Base-by-base conservation (phyloP, 257 asterid species). In the Scutellaria galericulata region DNA sequence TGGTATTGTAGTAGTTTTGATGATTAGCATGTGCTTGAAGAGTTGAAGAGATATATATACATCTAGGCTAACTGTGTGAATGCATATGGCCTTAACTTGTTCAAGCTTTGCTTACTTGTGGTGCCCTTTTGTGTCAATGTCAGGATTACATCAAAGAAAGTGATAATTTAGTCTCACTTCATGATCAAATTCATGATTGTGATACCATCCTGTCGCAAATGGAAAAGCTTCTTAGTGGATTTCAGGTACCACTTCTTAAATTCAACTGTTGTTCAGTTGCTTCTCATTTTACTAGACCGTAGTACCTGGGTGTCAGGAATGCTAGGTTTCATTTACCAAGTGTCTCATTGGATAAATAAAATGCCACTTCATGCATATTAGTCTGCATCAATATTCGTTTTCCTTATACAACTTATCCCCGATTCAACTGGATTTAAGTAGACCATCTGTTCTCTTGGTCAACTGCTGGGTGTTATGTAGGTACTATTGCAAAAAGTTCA, bases 71-170 rank as follows among this genome's bases (percentile, higher is more conserved):
- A 31, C 57, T 66, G 41, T 61, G 46, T 75, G 57, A 37, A 44
- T 35, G 55, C 64, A 20, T 58, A 8, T 9, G 40, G 9, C 47
- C 53, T 24, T 45, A 44, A 62, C 64, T 51, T 9, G 44, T 53
- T 80, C 62, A 41, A 50, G 56, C 51, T 62, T 18, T 59, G 78
- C 84, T 84, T 57, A 58, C 66, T 15, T 31, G 22, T 71, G 55
- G 44, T 22, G 35, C 20, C 48, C 45, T 58, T 47, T 45, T 54
- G 58, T 22, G 35, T 79, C 58, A 10, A 55, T 75, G 68, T 66
- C 88, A 95, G 99, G 99, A 95, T 79, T 95, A 95, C 82, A 92
- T 95, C 8, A 88, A 90, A 83, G 99, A 95, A 86, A 95, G 99
- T 80, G 99, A 95, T 82, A 92, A 92, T 87, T 79, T 95, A 51